Base-by-base conservation (phyloP, 768 basidiomycete species). In the Russula earlei region DNA sequence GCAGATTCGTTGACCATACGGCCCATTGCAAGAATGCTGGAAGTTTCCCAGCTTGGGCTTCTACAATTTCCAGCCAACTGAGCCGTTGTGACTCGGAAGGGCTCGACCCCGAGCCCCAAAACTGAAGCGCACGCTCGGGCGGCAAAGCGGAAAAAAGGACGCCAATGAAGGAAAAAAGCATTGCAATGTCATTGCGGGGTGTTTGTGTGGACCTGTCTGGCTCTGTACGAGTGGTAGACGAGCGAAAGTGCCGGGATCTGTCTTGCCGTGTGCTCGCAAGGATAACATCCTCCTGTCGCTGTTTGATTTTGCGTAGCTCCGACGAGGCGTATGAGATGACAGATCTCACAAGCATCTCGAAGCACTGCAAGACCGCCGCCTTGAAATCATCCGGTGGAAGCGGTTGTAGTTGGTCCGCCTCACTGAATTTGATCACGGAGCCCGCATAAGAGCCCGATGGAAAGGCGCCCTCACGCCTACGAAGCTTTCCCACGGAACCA, bases 1-100 rank as follows among this genome's bases (percentile, higher is more conserved):
- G 79, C 5, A 79, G 74, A 54, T 90, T 83, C 1, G 88, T 87
- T 1, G 86, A 87, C 86, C 86, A 87, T 9, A 89, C 81, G 0
- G 89, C 89, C 92, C 91, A 95, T 55, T 91, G 87, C 46, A 95
- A 71, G 67, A 95, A 94, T 1, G 82, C 77, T 1, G 83, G 81
- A 0, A 90, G 73, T 56, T 83, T 79, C 1, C 79, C 82, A 24
- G 77, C 69, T 2, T 76, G 79, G n/a, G 77, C 74, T 63, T 91
- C 88, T 0, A 77, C 63, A 34, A 70, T 69, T 61, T 87, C 82
- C 58, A 81, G 66, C 63, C 85, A 86, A 3, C 78, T 71, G 12
- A 74, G 66, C 25, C 69, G 70, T 12, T 70, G 69, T 0, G 68
- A 52, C 6, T 78, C 77, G 37, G 65, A 66, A 4, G 72, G 72